phyloP scores from a whole-genome alignment of 2,329 filamentous ascomycete species.

The Xylariales sp. region DNA sequence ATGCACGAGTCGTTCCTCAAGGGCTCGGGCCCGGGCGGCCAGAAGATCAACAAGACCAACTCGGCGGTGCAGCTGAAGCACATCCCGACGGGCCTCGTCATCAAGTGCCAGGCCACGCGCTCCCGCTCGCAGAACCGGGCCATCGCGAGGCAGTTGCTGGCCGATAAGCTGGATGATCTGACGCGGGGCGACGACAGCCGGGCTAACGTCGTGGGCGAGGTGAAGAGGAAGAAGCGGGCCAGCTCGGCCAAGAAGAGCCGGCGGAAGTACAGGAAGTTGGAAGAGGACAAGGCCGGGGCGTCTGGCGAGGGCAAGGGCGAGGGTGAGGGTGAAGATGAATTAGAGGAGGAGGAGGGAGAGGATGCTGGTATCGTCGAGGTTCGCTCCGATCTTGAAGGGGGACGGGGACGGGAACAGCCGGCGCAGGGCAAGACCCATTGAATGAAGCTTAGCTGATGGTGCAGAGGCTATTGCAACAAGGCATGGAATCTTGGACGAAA shows the following conservation, averaged over 20 bases:
- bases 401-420: too few species aligned
- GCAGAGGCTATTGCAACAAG: too few species aligned
- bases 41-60: constrained; percentile 96
- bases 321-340: constrained; percentile 15
- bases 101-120: constrained; percentile 91
- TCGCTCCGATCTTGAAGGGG: too few species aligned
- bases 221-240: constrained; percentile 64
- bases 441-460: too few species aligned
- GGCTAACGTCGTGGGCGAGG: constrained; percentile 56
- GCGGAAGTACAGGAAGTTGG: constrained; percentile 68
- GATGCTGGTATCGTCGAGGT: too few species aligned
- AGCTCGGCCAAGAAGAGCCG: constrained; percentile 78
- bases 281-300: constrained; percentile 37
- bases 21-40: constrained; percentile 86
- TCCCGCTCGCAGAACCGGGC: constrained; percentile 83
- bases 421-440: too few species aligned
- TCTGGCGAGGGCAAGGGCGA: constrained; percentile 15
- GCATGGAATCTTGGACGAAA: too few species aligned
- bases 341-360: constrained; percentile 9
- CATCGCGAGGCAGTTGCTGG: constrained; percentile 73
- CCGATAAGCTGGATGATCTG: constrained; percentile 67
- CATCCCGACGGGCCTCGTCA: constrained; percentile 80
- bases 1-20: constrained; percentile 84
- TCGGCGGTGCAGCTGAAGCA: constrained; percentile 93
- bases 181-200: constrained; percentile 68